Evolutionary conservation across 2,329 filamentous ascomycete species (phyloP).

Genomic region (Botrytis fabae): DNA sequence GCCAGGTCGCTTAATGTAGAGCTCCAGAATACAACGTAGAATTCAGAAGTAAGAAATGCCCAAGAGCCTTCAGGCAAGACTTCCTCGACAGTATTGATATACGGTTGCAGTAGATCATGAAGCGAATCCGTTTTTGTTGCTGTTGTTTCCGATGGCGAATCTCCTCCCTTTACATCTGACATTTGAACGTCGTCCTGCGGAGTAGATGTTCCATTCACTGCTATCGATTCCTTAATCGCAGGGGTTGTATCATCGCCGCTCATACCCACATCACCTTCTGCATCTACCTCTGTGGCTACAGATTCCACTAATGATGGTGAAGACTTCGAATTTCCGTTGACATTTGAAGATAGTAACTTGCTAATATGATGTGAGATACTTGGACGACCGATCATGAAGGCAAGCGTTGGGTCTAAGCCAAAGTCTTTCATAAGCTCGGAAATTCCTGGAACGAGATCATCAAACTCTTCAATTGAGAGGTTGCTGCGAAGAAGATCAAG

Average conservation of each 20-base stretch:
- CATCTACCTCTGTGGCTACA: constrained; percentile 43
- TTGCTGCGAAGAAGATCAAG: constrained; percentile 85
- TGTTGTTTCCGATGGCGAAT: constrained; percentile 42
- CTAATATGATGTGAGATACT: constrained; percentile 68
- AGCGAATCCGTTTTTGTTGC: constrained; percentile 49
- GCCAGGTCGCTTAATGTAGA: constrained; percentile 79
- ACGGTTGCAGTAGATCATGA: constrained; percentile 69
- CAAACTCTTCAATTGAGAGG: constrained; percentile 73
- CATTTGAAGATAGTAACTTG: constrained; percentile 29
- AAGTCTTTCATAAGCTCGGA: constrained; percentile 73
- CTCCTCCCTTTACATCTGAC: constrained; percentile 41
- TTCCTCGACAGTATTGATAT: constrained; percentile 68
- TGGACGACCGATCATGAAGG: constrained; percentile 79
- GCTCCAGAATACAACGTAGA: constrained; percentile 92
- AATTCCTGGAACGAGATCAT: constrained; percentile 73
- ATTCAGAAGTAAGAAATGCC: constrained; percentile 71
- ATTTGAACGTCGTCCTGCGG: constrained; percentile 44
- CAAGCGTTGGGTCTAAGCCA: constrained; percentile 75
- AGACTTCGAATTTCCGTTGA: constrained; percentile 33
- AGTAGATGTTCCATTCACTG: constrained; percentile 26
- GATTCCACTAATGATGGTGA: constrained; percentile 18
- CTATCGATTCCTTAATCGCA: neutral
- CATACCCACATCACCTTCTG: constrained; percentile 56
- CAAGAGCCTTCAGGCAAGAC: constrained; percentile 64
- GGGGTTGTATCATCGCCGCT: constrained; percentile 29